These are phyloP conservation scores for Ambrosia hybrid DNA, from an alignment of 140 eudicot genomes.

Conservation along the genomic window DNA sequence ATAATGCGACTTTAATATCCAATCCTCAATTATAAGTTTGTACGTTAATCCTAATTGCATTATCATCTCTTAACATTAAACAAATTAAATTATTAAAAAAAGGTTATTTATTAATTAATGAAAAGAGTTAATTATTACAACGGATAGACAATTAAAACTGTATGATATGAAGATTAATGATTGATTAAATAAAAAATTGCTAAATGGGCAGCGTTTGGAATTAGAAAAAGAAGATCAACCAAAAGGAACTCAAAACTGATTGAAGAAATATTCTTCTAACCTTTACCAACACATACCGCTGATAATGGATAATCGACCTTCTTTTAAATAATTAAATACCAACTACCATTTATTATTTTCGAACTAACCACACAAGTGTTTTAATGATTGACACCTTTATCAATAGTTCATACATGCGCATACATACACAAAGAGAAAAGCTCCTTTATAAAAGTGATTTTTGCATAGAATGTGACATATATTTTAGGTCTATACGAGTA, in stretches of 20 bases:
- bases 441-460: too few relatives aligned
- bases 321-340: neutral
- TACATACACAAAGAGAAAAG: too few relatives aligned
- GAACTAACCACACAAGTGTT: slow-evolving; percentile 18
- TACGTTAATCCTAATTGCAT: neutral
- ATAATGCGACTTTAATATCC: neutral
- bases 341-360: slow-evolving; percentile 17
- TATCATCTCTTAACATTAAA: neutral
- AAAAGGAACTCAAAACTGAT: slow-evolving; percentile 32
- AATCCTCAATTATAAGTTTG: neutral
- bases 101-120: too few relatives aligned
- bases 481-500: too few relatives aligned
- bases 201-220: slow-evolving; percentile 8
- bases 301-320: slow-evolving; percentile 7
- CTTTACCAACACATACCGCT: slow-evolving; percentile 10
- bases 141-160: neutral
- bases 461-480: too few relatives aligned
- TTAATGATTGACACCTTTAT: slow-evolving; percentile 25
- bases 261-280: slow-evolving; percentile 18
- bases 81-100: neutral
- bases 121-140: neutral
- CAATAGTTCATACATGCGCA: neutral
- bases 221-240: slow-evolving; percentile 20
- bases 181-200: slow-evolving; percentile 16
- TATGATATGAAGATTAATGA: slow-evolving; percentile 22